phyloP scores from a whole-genome alignment of 1,284 basidiomycete genomes.

The Microbotryomycetes sp. region DNA sequence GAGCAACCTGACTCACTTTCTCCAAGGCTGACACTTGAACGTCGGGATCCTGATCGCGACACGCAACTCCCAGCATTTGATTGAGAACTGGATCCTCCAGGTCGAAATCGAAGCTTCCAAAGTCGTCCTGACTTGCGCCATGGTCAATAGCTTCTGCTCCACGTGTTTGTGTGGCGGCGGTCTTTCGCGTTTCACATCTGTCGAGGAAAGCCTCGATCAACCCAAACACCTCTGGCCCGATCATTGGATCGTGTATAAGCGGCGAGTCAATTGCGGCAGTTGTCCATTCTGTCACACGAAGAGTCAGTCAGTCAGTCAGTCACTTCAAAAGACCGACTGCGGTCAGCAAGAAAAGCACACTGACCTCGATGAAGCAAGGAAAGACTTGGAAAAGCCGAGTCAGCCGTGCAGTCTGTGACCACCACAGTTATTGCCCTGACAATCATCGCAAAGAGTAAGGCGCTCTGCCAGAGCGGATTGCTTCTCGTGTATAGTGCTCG shows the following conservation, averaged over 20 bases:
- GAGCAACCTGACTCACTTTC: background rate
- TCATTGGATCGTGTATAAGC: slow-evolving; percentile 49
- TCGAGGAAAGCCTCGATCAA: slow-evolving; percentile 62
- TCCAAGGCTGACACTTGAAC: slow-evolving; percentile 43
- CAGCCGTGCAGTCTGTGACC: too few relatives aligned
- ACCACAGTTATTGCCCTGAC: slow-evolving; percentile 18
- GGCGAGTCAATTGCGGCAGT: slow-evolving; percentile 54
- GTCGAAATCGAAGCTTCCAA: slow-evolving; percentile 51
- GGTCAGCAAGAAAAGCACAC: background rate
- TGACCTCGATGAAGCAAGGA: background rate
- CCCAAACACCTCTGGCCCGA: slow-evolving; percentile 54
- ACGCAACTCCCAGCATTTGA: slow-evolving; percentile 51
- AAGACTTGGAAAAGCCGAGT: too few relatives aligned
- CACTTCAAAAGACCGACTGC: background rate
- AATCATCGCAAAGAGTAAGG: slow-evolving; percentile 25
- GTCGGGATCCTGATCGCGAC: too few relatives aligned
- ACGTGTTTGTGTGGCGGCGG: too few relatives aligned
- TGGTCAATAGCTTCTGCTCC: too few relatives aligned
- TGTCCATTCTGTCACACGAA: slow-evolving; percentile 54
- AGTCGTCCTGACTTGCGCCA: slow-evolving; percentile 71
- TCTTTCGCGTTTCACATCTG: too few relatives aligned
- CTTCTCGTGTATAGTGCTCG: background rate
- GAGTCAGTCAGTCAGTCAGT: background rate
- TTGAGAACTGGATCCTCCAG: slow-evolving; percentile 57
- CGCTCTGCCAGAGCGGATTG: slow-evolving; percentile 19